Evolutionary conservation across 768 basidiomycete species (phyloP).

Genomic region (Leccinum olivaceopallidum): DNA sequence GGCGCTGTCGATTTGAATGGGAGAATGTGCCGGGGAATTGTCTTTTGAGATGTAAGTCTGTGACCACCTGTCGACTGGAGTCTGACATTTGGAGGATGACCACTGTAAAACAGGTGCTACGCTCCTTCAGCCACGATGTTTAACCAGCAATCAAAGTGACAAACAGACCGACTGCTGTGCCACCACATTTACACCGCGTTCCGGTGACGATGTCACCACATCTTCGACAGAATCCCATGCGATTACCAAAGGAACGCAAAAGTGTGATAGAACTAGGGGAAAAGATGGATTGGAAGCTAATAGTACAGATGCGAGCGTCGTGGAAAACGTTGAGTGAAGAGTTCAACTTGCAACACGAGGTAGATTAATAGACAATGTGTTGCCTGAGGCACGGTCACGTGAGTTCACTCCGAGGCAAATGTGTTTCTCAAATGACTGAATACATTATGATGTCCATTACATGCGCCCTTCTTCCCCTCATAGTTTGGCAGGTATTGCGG

Average conservation of each 20-base stretch:
- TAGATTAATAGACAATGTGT: neutral
- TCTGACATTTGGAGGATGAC: slow-evolving; percentile 42
- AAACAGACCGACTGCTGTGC: slow-evolving; percentile 71
- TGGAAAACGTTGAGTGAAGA: slow-evolving; percentile 6
- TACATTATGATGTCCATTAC: neutral
- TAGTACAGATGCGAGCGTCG: neutral
- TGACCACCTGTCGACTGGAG: slow-evolving; percentile 68
- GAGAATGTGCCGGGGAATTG: slow-evolving; percentile 43
- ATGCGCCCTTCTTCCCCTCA: slow-evolving; percentile 14
- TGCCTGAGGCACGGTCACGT: slow-evolving; percentile 21
- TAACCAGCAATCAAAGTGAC: slow-evolving; percentile 5
- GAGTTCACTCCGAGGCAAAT: neutral
- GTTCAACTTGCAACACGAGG: slow-evolving; percentile 15
- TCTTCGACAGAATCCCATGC: slow-evolving; percentile 83
- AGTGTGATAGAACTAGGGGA: neutral
- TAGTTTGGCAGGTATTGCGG: slow-evolving; percentile 29
- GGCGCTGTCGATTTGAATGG: slow-evolving; percentile 23
- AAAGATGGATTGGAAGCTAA: neutral
- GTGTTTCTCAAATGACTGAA: neutral
- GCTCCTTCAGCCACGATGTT: slow-evolving; percentile 17
- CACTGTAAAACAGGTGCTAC: slow-evolving; percentile 72
- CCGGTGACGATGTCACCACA: slow-evolving; percentile 82
- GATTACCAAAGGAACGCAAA: neutral
- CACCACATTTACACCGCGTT: slow-evolving; percentile 78
- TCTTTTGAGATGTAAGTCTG: slow-evolving; percentile 70